A percentile compares a stretch with the other conserved stretches of the same genome.
Conservation (phyloP, 352 stramenopile genomes). For the Globisporangium spinosum region DNA sequence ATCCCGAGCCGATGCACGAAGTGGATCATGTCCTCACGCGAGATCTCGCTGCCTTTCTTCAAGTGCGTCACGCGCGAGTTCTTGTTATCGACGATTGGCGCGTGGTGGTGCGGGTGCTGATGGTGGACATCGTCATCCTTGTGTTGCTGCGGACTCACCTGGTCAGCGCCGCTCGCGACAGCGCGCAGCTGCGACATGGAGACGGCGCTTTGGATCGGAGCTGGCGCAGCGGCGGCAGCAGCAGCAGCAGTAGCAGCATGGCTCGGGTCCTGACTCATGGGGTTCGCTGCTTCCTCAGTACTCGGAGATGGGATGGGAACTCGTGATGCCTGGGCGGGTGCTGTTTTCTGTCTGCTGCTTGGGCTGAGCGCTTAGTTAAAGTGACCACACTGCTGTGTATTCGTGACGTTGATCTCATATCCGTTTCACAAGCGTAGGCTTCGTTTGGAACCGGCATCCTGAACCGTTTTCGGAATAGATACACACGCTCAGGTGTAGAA, state of each 20-base stretch:
- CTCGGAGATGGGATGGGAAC: neutral
- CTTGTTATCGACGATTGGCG: neutral
- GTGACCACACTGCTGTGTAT: too few species aligned
- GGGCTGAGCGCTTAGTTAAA: too few species aligned
- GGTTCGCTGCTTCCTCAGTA: neutral
- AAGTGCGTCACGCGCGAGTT: neutral
- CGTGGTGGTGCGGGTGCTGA: neutral
- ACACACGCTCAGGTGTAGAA: too few species aligned
- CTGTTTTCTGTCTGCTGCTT: neutral
- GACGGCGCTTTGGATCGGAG: neutral
- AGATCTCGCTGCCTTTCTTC: neutral
- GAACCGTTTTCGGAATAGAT: too few species aligned
- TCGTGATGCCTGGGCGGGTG: neutral
- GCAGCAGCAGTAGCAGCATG: too few species aligned
- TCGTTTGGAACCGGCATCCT: too few species aligned
- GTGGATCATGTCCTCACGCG: constrained; percentile 7
- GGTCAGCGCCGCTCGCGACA: neutral
- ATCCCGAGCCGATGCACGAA: constrained; percentile 16
- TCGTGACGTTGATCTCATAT: too few species aligned
- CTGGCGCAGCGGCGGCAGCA: neutral
- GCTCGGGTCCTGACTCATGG: neutral
- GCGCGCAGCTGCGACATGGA: constrained; percentile 8
- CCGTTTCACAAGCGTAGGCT: too few species aligned
- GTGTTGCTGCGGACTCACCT: neutral
- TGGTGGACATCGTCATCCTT: too few species aligned